Conservation (phyloP, 139 green algal species). For the Mesostigma viride region DNA sequence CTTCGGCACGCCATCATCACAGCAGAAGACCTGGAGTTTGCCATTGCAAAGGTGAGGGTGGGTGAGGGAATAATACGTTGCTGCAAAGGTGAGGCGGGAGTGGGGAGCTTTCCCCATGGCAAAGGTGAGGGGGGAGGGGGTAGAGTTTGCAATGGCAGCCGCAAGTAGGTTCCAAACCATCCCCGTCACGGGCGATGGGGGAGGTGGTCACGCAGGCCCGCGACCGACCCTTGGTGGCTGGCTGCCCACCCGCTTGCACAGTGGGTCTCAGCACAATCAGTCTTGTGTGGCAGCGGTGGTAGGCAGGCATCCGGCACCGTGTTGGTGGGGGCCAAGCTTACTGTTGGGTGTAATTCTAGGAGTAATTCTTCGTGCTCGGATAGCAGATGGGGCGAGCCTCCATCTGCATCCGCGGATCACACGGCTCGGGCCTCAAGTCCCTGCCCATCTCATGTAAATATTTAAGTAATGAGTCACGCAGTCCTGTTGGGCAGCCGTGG, state of each 20-base stretch:
- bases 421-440: no score
- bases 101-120: background rate
- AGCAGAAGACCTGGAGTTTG: slow-evolving; percentile 53
- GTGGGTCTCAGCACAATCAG: no score
- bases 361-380: no score
- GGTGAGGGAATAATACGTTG: background rate
- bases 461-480: background rate
- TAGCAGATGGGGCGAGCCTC: background rate
- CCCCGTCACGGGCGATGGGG: no score
- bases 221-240: no score
- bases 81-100: background rate
- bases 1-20: slow-evolving; percentile 42
- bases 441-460: background rate
- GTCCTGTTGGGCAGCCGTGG: background rate
- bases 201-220: no score
- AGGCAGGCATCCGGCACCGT: no score
- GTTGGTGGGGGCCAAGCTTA: no score
- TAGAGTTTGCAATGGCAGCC: background rate
- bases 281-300: no score
- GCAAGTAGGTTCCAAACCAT: background rate
- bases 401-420: background rate
- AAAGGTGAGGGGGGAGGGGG: background rate
- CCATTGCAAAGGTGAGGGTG: slow-evolving; percentile 38
- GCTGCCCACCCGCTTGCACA: no score
- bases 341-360: no score